Conservation (phyloP, 257 asterid genomes). For the Linaria vulgaris region DNA sequence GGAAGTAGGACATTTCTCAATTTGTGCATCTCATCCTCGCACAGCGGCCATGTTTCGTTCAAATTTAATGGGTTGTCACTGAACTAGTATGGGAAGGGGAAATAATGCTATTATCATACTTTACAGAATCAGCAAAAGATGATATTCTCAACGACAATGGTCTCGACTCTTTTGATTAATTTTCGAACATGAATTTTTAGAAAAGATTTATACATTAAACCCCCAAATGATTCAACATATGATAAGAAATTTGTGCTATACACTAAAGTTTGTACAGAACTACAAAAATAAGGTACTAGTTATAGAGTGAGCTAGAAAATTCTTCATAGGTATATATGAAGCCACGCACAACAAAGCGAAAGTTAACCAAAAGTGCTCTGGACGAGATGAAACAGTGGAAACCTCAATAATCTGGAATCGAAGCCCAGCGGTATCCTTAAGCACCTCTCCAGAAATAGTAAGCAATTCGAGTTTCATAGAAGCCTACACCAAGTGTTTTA, state of each 20-base stretch:
- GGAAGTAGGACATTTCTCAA: too few relatives aligned
- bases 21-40: too few relatives aligned
- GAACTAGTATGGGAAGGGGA: too few relatives aligned
- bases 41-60: too few relatives aligned
- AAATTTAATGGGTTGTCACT: too few relatives aligned
- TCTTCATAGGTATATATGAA: neutral
- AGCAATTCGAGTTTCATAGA: constrained; percentile 57
- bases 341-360: constrained; percentile 3
- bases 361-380: neutral
- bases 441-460: constrained; percentile 67
- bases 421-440: constrained; percentile 54
- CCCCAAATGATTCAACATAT: neutral
- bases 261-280: neutral
- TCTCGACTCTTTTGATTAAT: too few relatives aligned
- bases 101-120: too few relatives aligned
- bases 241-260: neutral
- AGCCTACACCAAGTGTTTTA: constrained; percentile 46
- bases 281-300: neutral
- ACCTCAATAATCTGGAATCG: constrained; percentile 80
- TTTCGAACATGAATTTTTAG: too few relatives aligned
- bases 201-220: neutral
- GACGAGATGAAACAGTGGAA: constrained; percentile 1
- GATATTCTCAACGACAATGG: too few relatives aligned
- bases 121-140: too few relatives aligned
- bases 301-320: neutral